Base-by-base conservation (phyloP, 352 stramenopile genomes). In the Phytophthora idaei region DNA sequence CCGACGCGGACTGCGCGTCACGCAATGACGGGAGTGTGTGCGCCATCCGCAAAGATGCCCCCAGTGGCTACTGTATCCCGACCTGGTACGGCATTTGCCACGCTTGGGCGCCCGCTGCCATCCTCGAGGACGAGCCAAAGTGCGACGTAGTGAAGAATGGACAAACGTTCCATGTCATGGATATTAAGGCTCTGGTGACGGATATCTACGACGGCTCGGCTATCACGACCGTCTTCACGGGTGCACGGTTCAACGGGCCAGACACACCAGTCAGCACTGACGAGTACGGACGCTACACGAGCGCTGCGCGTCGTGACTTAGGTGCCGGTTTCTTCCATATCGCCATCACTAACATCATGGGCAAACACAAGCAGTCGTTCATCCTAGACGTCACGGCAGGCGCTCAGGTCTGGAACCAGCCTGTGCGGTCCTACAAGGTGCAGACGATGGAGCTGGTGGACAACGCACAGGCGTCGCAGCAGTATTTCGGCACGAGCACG, bases 391-490 rank as follows among this genome's bases (percentile, higher is more conserved):
- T 85, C 10, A 56, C 65, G 5, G 41, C 71, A 7, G 68, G 57
- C 15, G 39, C 62, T 1, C 57, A 81, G 25, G 79, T 90, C 39
- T 89, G 79, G 79, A 90, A 89, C 75, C 76, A 86, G 48, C 81
- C 81, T 0, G 71, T 90, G 17, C 61, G 61, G 11, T 78, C 64
- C 36, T 90, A 86, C 73, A 45, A 58, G 12, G 61, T 87, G 39
- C 15, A 67, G 27, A 59, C 65, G 6, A 67, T 73, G 60, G 45
- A 75, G 17, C 58, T 81, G 10, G 60, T 87, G 10, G 67, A 78
- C 11, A 62, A 48, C 0, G 39, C 56, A 4, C 7, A 72, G 4
- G 73, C 73, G 0, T 75, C 70, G 12, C 49, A 71, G 53, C 50
- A 76, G 37, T 80, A 76, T 50, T 85, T 83, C 36, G 61, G 57